Evolutionary conservation across 1,284 basidiomycete genomes (phyloP), one percentile per base, ranked within the genome.

Genomic region (Xerocomus nothofagi): DNA sequence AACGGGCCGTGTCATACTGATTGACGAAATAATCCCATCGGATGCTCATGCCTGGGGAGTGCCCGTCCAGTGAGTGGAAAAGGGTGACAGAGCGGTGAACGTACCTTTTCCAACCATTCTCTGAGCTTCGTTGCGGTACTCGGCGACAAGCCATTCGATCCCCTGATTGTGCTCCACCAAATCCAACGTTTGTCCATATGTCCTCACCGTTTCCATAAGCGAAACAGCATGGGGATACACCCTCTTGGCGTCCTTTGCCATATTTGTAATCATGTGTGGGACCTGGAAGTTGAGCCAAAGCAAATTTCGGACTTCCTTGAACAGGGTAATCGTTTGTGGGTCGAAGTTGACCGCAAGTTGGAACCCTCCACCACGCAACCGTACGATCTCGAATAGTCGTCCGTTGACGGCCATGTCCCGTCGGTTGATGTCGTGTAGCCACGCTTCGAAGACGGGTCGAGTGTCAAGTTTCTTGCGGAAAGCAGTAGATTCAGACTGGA

Each of bases 171-270:
- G 79, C 64, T 95, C 88, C 57, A 98, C 86, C 59, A 97, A 73
- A 60, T 92, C 91, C 63, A 95, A 73, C 0, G 93, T 97, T 75
- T 98, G 96, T 15, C 91, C 91, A 71, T 98, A 98, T 20, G 93
- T 98, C 62, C 95, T 77, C 12, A 98, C 93, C 0, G 94, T 96
- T 76, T 99, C 95, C 94, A 98, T 98, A 68, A 99, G 73, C 65
- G 92, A 95, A 53, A 98, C 96, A 3, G 97, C 97, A 74, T 98
- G 93, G 0, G 96, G 95, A 67, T 99, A 98, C 40, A 99, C 93
- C 58, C 94, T 78, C 75, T 98, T 98, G 55, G 95, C 95, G 61
- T 99, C 95, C 73, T 97, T 98, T 36, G 97, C 96, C 77, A 97
- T 88, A 67, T 96, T 98, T 60, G 86, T 89, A 60, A 93, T 94